A percentile compares a stretch with the other conserved stretches of the same genome.
phyloP scores from a whole-genome alignment of 164 flowering plant genomes.

The Dillenia turbinata region DNA sequence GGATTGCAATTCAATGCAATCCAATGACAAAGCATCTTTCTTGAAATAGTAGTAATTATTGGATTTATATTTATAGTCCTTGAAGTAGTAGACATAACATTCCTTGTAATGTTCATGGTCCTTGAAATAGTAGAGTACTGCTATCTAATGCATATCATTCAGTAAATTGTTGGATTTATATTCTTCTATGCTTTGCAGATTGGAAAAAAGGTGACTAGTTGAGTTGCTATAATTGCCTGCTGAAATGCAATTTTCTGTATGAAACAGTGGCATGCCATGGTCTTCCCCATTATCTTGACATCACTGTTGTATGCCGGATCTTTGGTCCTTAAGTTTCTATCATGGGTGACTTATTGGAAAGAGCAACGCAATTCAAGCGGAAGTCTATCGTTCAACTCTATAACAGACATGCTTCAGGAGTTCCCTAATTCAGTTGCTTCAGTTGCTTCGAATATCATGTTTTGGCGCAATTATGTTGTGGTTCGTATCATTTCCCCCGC shows the following conservation, averaged over 20 bases:
- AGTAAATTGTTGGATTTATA: constrained; percentile 13
- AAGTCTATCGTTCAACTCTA: constrained; percentile 14
- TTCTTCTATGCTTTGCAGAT: constrained; percentile 43
- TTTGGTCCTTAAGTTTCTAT: constrained; percentile 36
- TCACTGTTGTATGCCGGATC: constrained; percentile 81
- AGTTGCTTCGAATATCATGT: constrained; percentile 39
- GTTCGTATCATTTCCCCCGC: constrained; percentile 40
- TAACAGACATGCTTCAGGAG: constrained; percentile 11
- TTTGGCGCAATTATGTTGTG: constrained; percentile 87
- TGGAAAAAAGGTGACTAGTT: constrained; percentile 30
- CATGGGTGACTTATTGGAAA: constrained; percentile 36
- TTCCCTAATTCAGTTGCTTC: constrained; percentile 22
- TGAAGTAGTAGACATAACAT: no score
- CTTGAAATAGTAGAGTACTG: no score
- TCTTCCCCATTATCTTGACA: constrained; percentile 71
- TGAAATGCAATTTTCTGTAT: constrained; percentile 56
- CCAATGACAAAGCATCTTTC: no score
- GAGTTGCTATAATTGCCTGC: constrained; percentile 34
- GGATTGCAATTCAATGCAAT: no score
- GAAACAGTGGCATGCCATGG: constrained; percentile 92
- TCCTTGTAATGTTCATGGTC: no score
- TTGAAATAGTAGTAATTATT: no score
- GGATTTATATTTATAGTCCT: no score
- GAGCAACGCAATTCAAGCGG: constrained; percentile 21
- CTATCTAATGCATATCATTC: no score